A percentile compares a stretch with the other conserved stretches of the same genome.
phyloP scores from a whole-genome alignment of 805 yeast species.

The Yarrowia sp. region DNA sequence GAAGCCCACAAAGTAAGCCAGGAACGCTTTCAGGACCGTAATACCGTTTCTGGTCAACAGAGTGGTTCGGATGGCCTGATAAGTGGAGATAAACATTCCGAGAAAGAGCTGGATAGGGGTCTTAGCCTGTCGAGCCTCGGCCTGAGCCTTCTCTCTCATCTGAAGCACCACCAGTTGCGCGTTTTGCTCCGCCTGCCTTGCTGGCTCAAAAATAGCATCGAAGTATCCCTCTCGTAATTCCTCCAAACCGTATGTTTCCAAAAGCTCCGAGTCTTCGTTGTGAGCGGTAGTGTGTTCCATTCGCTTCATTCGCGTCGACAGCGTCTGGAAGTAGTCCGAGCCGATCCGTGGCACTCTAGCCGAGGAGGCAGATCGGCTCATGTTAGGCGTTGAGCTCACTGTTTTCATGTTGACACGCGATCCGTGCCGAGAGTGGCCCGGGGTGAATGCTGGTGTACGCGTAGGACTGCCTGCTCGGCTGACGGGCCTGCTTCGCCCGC shows the following conservation, averaged over 20 bases:
- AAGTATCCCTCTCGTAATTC: slow-evolving; percentile 52
- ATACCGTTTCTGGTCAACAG: slow-evolving; percentile 6
- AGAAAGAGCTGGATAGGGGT: neutral
- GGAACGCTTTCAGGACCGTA: slow-evolving; percentile 37
- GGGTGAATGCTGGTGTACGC: slow-evolving; percentile 1
- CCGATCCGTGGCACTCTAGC: slow-evolving; percentile 4
- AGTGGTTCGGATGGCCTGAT: neutral
- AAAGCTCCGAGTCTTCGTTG: slow-evolving; percentile 35
- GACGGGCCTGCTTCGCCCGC: slow-evolving; percentile 1
- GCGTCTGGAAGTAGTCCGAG: slow-evolving; percentile 19
- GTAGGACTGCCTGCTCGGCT: slow-evolving; percentile 8
- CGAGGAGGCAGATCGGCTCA: neutral
- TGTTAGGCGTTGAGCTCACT: neutral
- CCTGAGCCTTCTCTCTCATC: neutral
- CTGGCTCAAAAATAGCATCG: slow-evolving; percentile 44
- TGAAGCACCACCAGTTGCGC: neutral
- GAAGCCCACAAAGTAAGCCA: slow-evolving; percentile 45
- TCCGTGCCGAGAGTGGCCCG: slow-evolving; percentile 17
- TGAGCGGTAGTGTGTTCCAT: neutral
- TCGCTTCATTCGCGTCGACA: slow-evolving; percentile 9
- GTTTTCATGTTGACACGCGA: slow-evolving; percentile 7
- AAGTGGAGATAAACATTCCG: neutral
- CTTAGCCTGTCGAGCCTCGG: neutral
- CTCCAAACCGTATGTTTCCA: slow-evolving; percentile 43
- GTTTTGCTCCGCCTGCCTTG: neutral